Percentiles rank a stretch among this genome's conserved stretches.
Conservation (phyloP, 2,329 filamentous ascomycete species). For the Nothopassalora personata region DNA sequence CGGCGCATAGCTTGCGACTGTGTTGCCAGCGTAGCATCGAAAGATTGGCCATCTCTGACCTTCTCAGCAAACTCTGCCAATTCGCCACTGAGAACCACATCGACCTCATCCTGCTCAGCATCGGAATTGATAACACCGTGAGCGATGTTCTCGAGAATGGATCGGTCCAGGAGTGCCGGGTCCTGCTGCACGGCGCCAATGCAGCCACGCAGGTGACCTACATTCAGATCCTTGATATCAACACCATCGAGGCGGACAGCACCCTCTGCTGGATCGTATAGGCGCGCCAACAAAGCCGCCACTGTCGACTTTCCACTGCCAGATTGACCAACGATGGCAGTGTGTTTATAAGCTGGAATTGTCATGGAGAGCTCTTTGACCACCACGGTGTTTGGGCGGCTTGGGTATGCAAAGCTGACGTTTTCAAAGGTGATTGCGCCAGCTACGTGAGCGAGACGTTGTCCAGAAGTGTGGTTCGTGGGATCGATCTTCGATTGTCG, state of each 20-base stretch:
- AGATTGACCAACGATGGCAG: slow-evolving; percentile 41
- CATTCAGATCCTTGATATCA: slow-evolving; percentile 32
- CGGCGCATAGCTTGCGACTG: slow-evolving; percentile 37
- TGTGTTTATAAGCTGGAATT: slow-evolving; percentile 33
- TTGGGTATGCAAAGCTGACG: slow-evolving; percentile 40
- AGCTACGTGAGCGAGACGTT: not conserved
- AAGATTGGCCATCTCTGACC: slow-evolving; percentile 48
- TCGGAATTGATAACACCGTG: slow-evolving; percentile 44
- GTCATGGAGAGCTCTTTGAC: slow-evolving; percentile 35
- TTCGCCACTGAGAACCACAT: slow-evolving; percentile 35
- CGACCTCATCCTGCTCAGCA: slow-evolving; percentile 36
- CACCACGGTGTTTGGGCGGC: slow-evolving; percentile 36
- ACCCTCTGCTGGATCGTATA: slow-evolving; percentile 36
- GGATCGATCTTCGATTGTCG: slow-evolving; percentile 38
- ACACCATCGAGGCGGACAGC: slow-evolving; percentile 35
- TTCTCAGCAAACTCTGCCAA: slow-evolving; percentile 45
- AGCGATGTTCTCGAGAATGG: slow-evolving; percentile 51
- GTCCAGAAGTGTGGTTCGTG: slow-evolving; percentile 25
- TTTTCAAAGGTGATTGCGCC: slow-evolving; percentile 33
- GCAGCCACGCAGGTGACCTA: slow-evolving; percentile 32
- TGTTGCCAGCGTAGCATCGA: slow-evolving; percentile 39
- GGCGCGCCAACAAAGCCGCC: slow-evolving; percentile 32
- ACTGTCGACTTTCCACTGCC: slow-evolving; percentile 42
- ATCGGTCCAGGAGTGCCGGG: slow-evolving; percentile 47
- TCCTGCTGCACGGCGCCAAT: slow-evolving; percentile 47